A percentile compares a stretch with the other conserved stretches of the same genome.
phyloP scores from a whole-genome alignment of 345 rosid genomes.

The Hypericum perforatum region DNA sequence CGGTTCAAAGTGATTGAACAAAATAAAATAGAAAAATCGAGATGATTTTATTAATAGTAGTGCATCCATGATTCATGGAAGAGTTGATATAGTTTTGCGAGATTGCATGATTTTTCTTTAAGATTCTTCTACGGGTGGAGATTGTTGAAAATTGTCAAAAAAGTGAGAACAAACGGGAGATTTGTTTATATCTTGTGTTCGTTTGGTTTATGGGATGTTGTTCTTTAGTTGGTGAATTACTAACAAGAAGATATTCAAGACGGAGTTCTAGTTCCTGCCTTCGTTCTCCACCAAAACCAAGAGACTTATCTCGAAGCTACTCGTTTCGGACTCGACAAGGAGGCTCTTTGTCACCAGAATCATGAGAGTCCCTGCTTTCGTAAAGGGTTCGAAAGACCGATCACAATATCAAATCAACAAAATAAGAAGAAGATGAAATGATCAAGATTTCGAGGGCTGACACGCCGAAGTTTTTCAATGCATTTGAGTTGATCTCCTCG shows the following conservation, averaged over 20 bases:
- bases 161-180: no score
- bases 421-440: not conserved
- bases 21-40: no score
- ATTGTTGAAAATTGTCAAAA: no score
- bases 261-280: slow-evolving; percentile 18
- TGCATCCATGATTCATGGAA: no score
- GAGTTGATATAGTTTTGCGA: no score
- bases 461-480: slow-evolving; percentile 23
- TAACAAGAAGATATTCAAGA: slow-evolving; percentile 19
- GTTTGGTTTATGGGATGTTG: no score
- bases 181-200: no score
- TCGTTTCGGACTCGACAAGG: slow-evolving; percentile 17
- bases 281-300: slow-evolving; percentile 17
- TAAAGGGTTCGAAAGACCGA: slow-evolving; percentile 36
- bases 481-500: slow-evolving; percentile 25
- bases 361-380: slow-evolving; percentile 62
- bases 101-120: no score
- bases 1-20: no score
- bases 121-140: no score
- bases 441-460: slow-evolving; percentile 4
- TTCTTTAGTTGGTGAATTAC: no score
- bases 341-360: slow-evolving; percentile 38
- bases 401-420: slow-evolving; percentile 17
- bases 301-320: slow-evolving; percentile 15
- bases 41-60: no score